These are phyloP conservation scores for Tephrocybe sp. DNA, from an alignment of 768 basidiomycete genomes.

Conservation along the genomic window DNA sequence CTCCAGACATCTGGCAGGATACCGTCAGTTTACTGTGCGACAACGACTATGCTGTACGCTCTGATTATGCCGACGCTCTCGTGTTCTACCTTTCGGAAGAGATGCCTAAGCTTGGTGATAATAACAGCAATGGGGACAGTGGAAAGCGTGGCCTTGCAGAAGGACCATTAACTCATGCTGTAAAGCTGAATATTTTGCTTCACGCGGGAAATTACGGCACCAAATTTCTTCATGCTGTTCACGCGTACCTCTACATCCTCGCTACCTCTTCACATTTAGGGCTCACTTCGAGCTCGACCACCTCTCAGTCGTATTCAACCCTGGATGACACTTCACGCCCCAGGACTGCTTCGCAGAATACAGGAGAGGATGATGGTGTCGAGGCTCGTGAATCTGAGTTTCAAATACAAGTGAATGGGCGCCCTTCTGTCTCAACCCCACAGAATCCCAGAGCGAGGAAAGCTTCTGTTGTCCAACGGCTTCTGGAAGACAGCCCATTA, in stretches of 20 bases:
- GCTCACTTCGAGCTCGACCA: conserved; percentile 36
- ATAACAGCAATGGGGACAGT: conserved; percentile 32
- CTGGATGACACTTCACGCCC: conserved; percentile 26
- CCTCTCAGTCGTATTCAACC: conserved; percentile 38
- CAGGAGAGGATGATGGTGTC: conserved; percentile 23
- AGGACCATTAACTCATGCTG: conserved; percentile 46
- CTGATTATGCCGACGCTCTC: conserved; percentile 74
- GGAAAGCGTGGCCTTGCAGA: conserved; percentile 49
- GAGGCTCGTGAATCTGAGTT: conserved; percentile 26
- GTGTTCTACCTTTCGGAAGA: conserved; percentile 77
- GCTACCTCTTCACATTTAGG: conserved; percentile 71
- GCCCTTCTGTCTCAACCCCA: conserved; percentile 44
- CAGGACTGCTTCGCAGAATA: conserved; percentile 32
- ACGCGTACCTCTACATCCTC: conserved; percentile 80
- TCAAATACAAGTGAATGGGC: conserved; percentile 35
- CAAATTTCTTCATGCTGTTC: conserved; percentile 76
- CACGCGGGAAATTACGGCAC: conserved; percentile 60
- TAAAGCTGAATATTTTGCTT: conserved; percentile 46
- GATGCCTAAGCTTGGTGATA: conserved; percentile 63
- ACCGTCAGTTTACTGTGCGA: conserved; percentile 86
- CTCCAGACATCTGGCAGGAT: conserved; percentile 90
- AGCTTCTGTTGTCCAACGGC: conserved; percentile 49
- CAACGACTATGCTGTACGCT: conserved; percentile 70
- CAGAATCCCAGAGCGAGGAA: conserved; percentile 56
- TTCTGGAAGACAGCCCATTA: conserved; percentile 50